phyloP scores from a whole-genome alignment of 2,329 filamentous ascomycete genomes.

The Fusarium sp. region DNA sequence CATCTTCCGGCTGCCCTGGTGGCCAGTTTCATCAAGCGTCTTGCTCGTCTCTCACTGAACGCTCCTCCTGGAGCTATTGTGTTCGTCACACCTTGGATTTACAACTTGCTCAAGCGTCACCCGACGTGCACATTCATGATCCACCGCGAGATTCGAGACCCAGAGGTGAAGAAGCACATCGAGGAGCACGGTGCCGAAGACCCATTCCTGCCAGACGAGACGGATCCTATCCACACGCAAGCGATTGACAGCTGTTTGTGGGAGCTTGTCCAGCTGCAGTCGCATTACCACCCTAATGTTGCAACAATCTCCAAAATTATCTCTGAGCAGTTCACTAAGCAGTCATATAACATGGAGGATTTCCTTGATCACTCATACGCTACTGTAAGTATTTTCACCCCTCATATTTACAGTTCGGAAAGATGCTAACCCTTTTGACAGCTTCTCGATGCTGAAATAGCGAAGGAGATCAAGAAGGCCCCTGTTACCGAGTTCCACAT shows the following conservation, averaged over 20 bases:
- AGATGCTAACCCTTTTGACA: slow-evolving; percentile 48
- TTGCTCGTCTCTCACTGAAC: slow-evolving; percentile 84
- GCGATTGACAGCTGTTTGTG: slow-evolving; percentile 95
- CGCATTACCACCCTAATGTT: slow-evolving; percentile 97
- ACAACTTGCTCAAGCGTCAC: slow-evolving; percentile 92
- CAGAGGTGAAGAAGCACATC: slow-evolving; percentile 67
- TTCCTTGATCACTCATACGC: slow-evolving; percentile 95
- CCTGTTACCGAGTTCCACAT: slow-evolving; percentile 96
- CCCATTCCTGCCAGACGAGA: slow-evolving; percentile 79
- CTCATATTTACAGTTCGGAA: not conserved
- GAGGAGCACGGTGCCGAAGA: slow-evolving; percentile 73
- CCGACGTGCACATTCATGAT: slow-evolving; percentile 96
- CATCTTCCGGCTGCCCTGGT: slow-evolving; percentile 92
- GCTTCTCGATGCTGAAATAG: slow-evolving; percentile 86
- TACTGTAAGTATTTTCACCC: slow-evolving; percentile 67
- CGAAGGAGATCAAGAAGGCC: slow-evolving; percentile 84
- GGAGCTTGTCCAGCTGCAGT: slow-evolving; percentile 92
- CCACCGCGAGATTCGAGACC: slow-evolving; percentile 76
- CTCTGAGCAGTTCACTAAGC: slow-evolving; percentile 96
- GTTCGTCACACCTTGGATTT: slow-evolving; percentile 89
- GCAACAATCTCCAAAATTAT: slow-evolving; percentile 94
- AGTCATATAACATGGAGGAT: slow-evolving; percentile 94
- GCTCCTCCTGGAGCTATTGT: slow-evolving; percentile 92
- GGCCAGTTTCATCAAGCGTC: slow-evolving; percentile 95
- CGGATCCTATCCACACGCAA: slow-evolving; percentile 84